Conservation (phyloP, 768 basidiomycete genomes). For the Suillus variegatus region DNA sequence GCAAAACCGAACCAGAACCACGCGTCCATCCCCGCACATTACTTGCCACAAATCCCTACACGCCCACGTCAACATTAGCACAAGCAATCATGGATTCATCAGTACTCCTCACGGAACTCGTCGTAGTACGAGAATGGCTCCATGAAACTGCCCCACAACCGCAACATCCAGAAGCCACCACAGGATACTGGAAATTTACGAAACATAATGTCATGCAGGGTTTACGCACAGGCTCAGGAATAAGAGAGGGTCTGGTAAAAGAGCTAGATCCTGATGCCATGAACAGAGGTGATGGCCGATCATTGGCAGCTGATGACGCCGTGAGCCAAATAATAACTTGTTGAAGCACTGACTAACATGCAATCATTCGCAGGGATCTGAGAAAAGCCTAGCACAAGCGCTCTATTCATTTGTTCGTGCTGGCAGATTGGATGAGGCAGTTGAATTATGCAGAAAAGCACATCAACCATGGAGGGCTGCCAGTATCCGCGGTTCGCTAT, state of each 20-base stretch:
- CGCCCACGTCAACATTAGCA: conserved; percentile 73
- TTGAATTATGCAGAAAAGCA: conserved; percentile 77
- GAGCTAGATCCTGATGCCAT: conserved; percentile 84
- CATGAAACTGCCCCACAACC: conserved; percentile 73
- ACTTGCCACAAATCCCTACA: conserved; percentile 76
- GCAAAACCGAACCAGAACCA: conserved; percentile 59
- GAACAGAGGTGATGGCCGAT: conserved; percentile 55
- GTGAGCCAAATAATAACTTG: conserved; percentile 42
- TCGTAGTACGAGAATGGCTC: conserved; percentile 87
- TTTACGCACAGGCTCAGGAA: conserved; percentile 47
- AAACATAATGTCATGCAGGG: conserved; percentile 71
- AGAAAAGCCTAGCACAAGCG: conserved; percentile 74
- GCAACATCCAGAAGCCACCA: conserved; percentile 67
- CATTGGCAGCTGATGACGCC: conserved; percentile 75
- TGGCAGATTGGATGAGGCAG: conserved; percentile 82
- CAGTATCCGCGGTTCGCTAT: conserved; percentile 76
- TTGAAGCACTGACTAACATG: not conserved
- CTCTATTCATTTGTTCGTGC: conserved; percentile 83
- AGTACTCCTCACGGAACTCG: conserved; percentile 69
- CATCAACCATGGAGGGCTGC: conserved; percentile 94
- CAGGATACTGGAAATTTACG: conserved; percentile 85
- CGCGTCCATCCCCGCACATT: conserved; percentile 54
- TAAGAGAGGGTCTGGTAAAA: conserved; percentile 53
- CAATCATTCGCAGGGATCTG: conserved; percentile 62
- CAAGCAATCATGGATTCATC: conserved; percentile 72